Evolutionary conservation across 177 flowering plant genomes (phyloP).

Genomic region (Viscum album): DNA sequence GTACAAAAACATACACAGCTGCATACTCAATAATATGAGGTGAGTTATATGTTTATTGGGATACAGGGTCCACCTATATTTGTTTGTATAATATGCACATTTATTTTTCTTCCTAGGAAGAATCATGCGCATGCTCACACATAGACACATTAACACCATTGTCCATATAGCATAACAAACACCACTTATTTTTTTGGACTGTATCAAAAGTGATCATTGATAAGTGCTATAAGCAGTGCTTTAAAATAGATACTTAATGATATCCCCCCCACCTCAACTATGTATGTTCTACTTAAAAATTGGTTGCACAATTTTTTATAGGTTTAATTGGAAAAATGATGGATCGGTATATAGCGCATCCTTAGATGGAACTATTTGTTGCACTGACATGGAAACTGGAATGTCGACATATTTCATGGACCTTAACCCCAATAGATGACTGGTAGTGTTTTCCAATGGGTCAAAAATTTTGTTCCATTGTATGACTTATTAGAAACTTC

Average conservation of each 20-base stretch:
- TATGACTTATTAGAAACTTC: no score
- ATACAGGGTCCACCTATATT: neutral
- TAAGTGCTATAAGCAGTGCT: neutral
- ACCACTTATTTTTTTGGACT: no score
- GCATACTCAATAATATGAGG: conserved; percentile 77
- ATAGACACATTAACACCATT: no score
- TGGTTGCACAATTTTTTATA: conserved; percentile 15
- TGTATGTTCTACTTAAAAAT: neutral
- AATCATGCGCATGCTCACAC: no score
- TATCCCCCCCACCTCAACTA: neutral
- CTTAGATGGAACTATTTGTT: conserved; percentile 85
- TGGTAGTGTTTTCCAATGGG: conserved; percentile 28
- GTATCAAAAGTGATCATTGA: no score
- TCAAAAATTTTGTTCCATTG: neutral
- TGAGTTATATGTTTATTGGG: conserved; percentile 18
- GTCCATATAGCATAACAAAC: no score
- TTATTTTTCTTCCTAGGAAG: no score
- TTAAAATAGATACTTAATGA: neutral
- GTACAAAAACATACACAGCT: conserved; percentile 66
- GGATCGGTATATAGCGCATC: conserved; percentile 66
- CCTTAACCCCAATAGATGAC: conserved; percentile 88
- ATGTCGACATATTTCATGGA: conserved; percentile 52
- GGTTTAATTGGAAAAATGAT: conserved; percentile 70
- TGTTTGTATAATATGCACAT: neutral
- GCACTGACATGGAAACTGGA: conserved; percentile 83